Evolutionary conservation across 495 filamentous ascomycete species (phyloP), one percentile per base, ranked within the genome.

Genomic region (Penicillium manginii): DNA sequence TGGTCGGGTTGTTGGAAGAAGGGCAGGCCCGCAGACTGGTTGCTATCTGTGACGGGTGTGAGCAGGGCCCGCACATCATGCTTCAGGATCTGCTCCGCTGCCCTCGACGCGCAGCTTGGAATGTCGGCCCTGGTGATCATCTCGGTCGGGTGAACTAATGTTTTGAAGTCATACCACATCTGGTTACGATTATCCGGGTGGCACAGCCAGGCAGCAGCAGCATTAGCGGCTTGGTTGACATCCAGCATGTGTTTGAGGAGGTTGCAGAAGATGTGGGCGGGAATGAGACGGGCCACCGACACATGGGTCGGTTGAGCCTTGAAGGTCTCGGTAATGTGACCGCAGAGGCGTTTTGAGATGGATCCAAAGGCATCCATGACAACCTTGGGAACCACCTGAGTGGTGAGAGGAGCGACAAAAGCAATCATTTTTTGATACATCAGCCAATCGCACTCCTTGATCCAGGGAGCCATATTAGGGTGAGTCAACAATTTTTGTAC

Each of bases 381-480:
- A 11, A 85, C 77, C 46, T 91, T 86, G 2, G 94, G 96, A 2
- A 94, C 87, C 12, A 96, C 92, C 70, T 97, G 92, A 10, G 96
- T 82, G 0, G 91, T 91, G 32, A 98, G 79, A 5, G 86, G 86
- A 6, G 91, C 87, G 26, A 98, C 83, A 52, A 97, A 91, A 23
- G 88, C 86, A 73, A 96, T 91, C 92, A 98, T 96, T 62, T 92
- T 92, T 72, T 90, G 91, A 68, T 98, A 98, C 81, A 97, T 91
- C 37, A 92, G 78, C 78, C 92, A 93, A 63, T 98, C 94, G 64
- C 91, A 96, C 68, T 96, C 88, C 64, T 91, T 88, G 60, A 98
- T 96, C 94, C 94, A 98, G 3, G 89, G 84, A 14, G 92, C 90
- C 49, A 98, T 78, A 54, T 83, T 85, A 2, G 88, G 89, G 62